Conservation (phyloP, 2,329 filamentous ascomycete genomes). For the Laburnicola sp. region DNA sequence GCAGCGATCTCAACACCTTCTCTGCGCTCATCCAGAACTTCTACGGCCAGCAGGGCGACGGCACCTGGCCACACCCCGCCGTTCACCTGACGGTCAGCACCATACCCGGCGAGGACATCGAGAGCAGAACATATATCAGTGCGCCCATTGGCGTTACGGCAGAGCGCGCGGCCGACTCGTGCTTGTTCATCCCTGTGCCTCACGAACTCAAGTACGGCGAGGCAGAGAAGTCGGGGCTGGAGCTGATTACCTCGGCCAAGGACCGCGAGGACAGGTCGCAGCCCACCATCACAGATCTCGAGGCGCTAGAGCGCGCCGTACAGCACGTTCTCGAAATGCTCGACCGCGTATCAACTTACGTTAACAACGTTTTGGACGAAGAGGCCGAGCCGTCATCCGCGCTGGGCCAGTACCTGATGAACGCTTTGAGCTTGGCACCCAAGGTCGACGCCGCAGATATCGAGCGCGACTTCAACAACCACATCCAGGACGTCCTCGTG, state of each 20-base stretch:
- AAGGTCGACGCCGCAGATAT: constrained; percentile 91
- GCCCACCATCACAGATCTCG: constrained; percentile 81
- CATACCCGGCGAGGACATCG: constrained; percentile 82
- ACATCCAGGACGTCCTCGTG: constrained; percentile 98
- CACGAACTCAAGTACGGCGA: constrained; percentile 91
- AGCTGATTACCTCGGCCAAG: constrained; percentile 81
- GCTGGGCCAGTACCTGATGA: constrained; percentile 92
- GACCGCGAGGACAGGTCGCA: constrained; percentile 74
- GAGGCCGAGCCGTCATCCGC: constrained; percentile 86
- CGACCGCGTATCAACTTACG: constrained; percentile 88
- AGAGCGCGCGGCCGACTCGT: constrained; percentile 93
- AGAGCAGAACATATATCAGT: constrained; percentile 91
- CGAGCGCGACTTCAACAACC: constrained; percentile 99
- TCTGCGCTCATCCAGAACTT: constrained; percentile 99
- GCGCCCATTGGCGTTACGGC: constrained; percentile 92
- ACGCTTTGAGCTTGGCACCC: constrained; percentile 86
- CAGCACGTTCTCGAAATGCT: constrained; percentile 88
- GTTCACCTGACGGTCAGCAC: constrained; percentile 95
- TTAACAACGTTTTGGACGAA: constrained; percentile 92
- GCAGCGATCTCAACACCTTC: constrained; percentile 96
- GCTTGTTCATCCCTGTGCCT: constrained; percentile 95
- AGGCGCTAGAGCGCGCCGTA: constrained; percentile 81
- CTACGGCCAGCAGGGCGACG: constrained; percentile 94
- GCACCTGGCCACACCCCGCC: constrained; percentile 96
- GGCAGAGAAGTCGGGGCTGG: constrained; percentile 73